A percentile compares a stretch with the other conserved stretches of the same genome.
Conservation (phyloP, 1,284 basidiomycete species). For the Cystodermella granulosa region DNA sequence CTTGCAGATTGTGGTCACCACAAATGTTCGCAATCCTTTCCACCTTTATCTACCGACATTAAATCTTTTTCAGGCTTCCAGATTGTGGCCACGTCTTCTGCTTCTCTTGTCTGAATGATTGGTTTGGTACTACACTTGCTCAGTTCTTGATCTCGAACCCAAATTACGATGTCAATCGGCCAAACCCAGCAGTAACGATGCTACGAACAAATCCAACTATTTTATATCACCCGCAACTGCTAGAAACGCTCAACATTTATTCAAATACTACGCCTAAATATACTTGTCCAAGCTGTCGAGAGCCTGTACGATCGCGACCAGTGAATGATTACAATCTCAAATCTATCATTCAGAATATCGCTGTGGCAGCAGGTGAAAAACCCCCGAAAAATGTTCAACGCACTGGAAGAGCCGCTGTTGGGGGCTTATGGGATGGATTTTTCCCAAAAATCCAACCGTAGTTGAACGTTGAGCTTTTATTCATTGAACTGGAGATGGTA, state of each 20-base stretch:
- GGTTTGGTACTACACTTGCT: slow-evolving; percentile 54
- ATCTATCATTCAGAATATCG: slow-evolving; percentile 47
- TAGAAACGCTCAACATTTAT: slow-evolving; percentile 20
- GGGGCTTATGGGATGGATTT: slow-evolving; percentile 50
- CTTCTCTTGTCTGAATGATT: slow-evolving; percentile 56
- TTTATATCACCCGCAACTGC: slow-evolving; percentile 20
- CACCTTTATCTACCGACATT: slow-evolving; percentile 5
- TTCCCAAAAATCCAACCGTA: no score
- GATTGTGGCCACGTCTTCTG: slow-evolving; percentile 71
- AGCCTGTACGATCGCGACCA: slow-evolving; percentile 45
- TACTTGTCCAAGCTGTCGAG: slow-evolving; percentile 63
- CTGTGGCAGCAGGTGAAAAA: slow-evolving; percentile 44
- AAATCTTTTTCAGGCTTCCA: slow-evolving; percentile 41
- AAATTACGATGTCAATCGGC: slow-evolving; percentile 35
- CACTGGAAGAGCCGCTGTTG: slow-evolving; percentile 13
- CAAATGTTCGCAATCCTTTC: slow-evolving; percentile 45
- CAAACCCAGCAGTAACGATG: slow-evolving; percentile 14
- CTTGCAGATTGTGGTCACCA: slow-evolving; percentile 57
- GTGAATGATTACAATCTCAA: slow-evolving; percentile 60
- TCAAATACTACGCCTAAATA: slow-evolving; percentile 39
- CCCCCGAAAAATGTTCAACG: slow-evolving; percentile 37
- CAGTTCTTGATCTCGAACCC: slow-evolving; percentile 51
- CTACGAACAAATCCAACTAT: slow-evolving; percentile 15
- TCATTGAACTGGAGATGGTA: no score
- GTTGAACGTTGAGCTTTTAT: no score